Base-by-base conservation (phyloP, 1,284 basidiomycete species). In the Inonotus hispidus region DNA sequence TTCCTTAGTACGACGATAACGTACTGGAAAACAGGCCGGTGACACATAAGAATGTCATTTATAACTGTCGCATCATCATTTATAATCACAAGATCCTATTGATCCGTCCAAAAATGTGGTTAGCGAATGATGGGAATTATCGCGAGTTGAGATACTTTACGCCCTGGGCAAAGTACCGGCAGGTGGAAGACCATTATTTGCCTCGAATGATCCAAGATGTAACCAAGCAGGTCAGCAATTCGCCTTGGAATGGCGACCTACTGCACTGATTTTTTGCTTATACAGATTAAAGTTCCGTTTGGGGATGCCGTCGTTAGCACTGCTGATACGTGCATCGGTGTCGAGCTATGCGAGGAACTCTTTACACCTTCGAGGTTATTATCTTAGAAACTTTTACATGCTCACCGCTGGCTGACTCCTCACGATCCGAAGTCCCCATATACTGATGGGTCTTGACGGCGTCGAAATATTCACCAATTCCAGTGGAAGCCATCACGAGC, bases 381-480 rank as follows among this genome's bases (percentile, higher is more conserved):
- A 23, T 35, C 61, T 3, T 39, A 25, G n/a, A 54, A n/a, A n/a
- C 19, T 53, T 64, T 59, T 52, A n/a, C 55, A 49, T 50, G 49
- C 10, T 5, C 7, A 23, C 49, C 6, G 7, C n/a, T 13, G 43
- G 41, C 57, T 66, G 45, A 69, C 10, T 29, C 21, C 25, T 25
- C 8, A 21, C 23, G 25, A 3, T 27, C 27, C 43, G 5, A 65
- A 95, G 95, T 66, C 97, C 97, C 5, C 96, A 99, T 72, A 96
- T 98, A 63, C 75, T 88, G 11, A 98, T 98, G 93, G 96, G 95
- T 6, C 82, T 99, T 7, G 95, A 98, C 70, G 96, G 97, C 5
- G 96, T 98, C 1, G 96, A 99, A 74, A 97, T 99, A 64, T 97
- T 99, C 71, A 96, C 95, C 19, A 99, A 99, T 76, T 96, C 95